phyloP scores from a whole-genome alignment of 345 rosid genomes.

The Carallia pectinifolia region DNA sequence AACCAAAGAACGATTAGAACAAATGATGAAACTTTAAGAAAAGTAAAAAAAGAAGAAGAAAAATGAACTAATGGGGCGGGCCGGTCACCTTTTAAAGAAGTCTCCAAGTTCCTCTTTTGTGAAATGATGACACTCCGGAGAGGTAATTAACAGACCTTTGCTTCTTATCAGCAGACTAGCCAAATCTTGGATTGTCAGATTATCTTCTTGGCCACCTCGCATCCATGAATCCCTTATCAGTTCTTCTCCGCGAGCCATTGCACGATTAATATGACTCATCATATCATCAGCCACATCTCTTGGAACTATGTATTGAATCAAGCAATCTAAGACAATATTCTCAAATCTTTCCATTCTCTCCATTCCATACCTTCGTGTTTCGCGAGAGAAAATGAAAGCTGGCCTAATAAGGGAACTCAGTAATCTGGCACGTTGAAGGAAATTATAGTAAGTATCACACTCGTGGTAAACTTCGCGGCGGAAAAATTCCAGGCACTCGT shows the following conservation, averaged over 20 bases:
- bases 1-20: too few relatives aligned
- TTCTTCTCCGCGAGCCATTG: too few relatives aligned
- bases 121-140: conserved; percentile 27
- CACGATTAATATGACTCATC: neutral
- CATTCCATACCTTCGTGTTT: neutral
- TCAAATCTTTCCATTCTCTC: neutral
- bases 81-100: conserved; percentile 18
- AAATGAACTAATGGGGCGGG: neutral
- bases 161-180: neutral
- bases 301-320: conserved; percentile 7
- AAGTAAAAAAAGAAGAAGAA: neutral
- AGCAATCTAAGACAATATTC: conserved; percentile 7
- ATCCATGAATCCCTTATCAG: neutral
- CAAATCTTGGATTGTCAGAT: neutral
- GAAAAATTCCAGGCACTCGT: conserved; percentile 10
- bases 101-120: conserved; percentile 19
- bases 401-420: conserved; percentile 14
- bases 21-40: too few relatives aligned
- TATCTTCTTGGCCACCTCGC: neutral
- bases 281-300: neutral
- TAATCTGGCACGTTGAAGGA: neutral
- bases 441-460: neutral
- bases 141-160: conserved; percentile 30
- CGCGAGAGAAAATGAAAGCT: conserved; percentile 3
- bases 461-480: neutral